phyloP scores from a whole-genome alignment of 2,329 filamentous ascomycete genomes.

The Sclerotiophoma versabilis region DNA sequence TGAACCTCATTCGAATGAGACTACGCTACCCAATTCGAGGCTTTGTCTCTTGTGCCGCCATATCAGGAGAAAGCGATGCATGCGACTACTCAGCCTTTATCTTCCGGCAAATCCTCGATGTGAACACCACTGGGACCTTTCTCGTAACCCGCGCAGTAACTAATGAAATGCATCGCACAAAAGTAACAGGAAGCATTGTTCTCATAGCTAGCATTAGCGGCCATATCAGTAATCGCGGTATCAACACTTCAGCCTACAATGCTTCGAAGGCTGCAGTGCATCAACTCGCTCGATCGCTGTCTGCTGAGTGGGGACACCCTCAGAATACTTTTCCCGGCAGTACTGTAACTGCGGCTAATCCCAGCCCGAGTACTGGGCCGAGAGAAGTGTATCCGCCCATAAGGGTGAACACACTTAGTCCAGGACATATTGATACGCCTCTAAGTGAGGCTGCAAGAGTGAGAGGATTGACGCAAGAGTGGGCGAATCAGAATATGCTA shows the following conservation, averaged over 20 bases:
- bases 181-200: conserved; percentile 19
- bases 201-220: conserved; percentile 49
- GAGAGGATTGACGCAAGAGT: conserved; percentile 40
- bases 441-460: conserved; percentile 40
- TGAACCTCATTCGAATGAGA: conserved; percentile 14
- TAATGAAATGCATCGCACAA: conserved; percentile 38
- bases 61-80: conserved; percentile 42
- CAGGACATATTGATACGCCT: conserved; percentile 61
- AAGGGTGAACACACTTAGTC: conserved; percentile 60
- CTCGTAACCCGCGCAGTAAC: conserved; percentile 69
- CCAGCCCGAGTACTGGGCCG: conserved; percentile 18
- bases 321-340: conserved; percentile 52
- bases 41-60: conserved; percentile 38
- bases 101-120: conserved; percentile 61
- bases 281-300: conserved; percentile 59
- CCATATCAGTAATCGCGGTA: conserved; percentile 45
- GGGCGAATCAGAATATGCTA: conserved; percentile 46
- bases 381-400: conserved; percentile 50
- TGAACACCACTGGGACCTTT: conserved; percentile 83
- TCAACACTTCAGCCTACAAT: conserved; percentile 59
- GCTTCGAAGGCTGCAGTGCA: conserved; percentile 63
- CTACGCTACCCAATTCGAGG: conserved; percentile 33
- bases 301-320: conserved; percentile 56
- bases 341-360: conserved; percentile 27
- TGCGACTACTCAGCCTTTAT: conserved; percentile 42